A percentile compares a stretch with the other conserved stretches of the same genome.
Conservation (phyloP, 805 yeast species). For the Candida insectorum region DNA sequence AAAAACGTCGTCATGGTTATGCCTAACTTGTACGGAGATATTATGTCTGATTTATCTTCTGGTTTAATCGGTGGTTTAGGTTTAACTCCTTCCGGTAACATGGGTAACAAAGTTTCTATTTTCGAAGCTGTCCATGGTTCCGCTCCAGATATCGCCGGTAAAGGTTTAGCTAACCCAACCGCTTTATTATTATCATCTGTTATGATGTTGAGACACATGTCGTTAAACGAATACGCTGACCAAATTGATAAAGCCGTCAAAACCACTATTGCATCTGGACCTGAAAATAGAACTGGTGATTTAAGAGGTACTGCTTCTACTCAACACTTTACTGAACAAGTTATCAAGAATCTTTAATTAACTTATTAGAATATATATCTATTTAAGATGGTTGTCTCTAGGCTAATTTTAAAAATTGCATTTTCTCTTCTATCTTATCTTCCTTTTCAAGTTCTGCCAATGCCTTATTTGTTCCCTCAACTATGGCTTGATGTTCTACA, state of each 20-base stretch:
- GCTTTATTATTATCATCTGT: constrained; percentile 92
- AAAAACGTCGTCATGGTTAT: constrained; percentile 90
- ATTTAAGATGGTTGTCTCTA: too few species aligned
- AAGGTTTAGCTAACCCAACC: constrained; percentile 98
- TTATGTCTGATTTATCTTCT: constrained; percentile 95
- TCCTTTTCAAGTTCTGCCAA: constrained; percentile 26
- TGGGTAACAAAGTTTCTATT: constrained; percentile 97
- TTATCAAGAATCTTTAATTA: constrained; percentile 67
- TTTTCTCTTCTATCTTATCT: too few species aligned
- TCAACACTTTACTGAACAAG: constrained; percentile 85
- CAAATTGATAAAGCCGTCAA: constrained; percentile 84
- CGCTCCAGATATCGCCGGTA: constrained; percentile 99
- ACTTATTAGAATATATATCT: background rate
- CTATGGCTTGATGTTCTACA: constrained; percentile 87
- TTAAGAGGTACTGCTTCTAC: constrained; percentile 91
- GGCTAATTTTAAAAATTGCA: too few species aligned
- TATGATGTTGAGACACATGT: constrained; percentile 99
- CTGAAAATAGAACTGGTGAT: constrained; percentile 95
- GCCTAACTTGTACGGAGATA: constrained; percentile 99
- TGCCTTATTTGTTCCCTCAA: constrained; percentile 79
- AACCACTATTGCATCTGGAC: constrained; percentile 90
- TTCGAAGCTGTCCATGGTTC: constrained; percentile 99
- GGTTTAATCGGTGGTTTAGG: constrained; percentile 99
- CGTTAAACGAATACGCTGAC: constrained; percentile 75
- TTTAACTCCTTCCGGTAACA: constrained; percentile 98